phyloP scores from a whole-genome alignment of 139 green algal genomes.

The Chlorella sp. region DNA sequence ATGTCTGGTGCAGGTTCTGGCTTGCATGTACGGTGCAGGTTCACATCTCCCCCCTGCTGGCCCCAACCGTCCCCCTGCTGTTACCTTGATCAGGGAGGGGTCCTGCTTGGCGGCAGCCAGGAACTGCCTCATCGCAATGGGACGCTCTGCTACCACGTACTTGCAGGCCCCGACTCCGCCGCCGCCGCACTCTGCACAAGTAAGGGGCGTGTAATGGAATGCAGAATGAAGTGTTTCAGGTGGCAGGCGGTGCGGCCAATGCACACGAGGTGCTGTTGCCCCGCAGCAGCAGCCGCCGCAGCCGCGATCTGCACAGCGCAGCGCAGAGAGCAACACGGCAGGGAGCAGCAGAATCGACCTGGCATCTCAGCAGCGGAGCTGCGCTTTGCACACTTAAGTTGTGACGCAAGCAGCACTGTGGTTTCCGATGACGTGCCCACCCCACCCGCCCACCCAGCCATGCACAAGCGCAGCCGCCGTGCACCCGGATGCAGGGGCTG shows the following conservation, averaged over 20 bases:
- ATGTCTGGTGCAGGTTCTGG: too few relatives aligned
- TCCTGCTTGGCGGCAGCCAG: conserved; percentile 64
- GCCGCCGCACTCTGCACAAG: background rate
- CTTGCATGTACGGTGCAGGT: too few relatives aligned
- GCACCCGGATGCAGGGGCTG: background rate
- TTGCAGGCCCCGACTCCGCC: conserved; percentile 60
- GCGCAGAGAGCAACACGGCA: too few relatives aligned
- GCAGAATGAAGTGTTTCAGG: background rate
- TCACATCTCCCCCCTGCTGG: background rate
- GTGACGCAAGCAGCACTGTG: too few relatives aligned
- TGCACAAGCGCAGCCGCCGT: too few relatives aligned
- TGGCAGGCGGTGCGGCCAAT: background rate
- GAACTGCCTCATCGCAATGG: conserved; percentile 82
- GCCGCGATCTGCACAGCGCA: background rate
- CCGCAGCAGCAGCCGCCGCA: background rate
- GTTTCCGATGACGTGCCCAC: too few relatives aligned
- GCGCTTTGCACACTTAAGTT: too few relatives aligned
- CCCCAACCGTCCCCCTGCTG: background rate
- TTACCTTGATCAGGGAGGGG: conserved; percentile 32
- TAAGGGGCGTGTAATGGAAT: background rate
- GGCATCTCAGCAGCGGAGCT: too few relatives aligned
- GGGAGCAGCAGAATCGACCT: too few relatives aligned
- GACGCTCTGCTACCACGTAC: conserved; percentile 84
- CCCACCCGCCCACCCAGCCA: too few relatives aligned
- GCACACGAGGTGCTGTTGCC: too few relatives aligned